Percentiles rank a stretch among this genome's conserved stretches.
These are phyloP conservation scores for Mycena polygramma DNA, from an alignment of 768 basidiomycete genomes.

Conservation along the genomic window DNA sequence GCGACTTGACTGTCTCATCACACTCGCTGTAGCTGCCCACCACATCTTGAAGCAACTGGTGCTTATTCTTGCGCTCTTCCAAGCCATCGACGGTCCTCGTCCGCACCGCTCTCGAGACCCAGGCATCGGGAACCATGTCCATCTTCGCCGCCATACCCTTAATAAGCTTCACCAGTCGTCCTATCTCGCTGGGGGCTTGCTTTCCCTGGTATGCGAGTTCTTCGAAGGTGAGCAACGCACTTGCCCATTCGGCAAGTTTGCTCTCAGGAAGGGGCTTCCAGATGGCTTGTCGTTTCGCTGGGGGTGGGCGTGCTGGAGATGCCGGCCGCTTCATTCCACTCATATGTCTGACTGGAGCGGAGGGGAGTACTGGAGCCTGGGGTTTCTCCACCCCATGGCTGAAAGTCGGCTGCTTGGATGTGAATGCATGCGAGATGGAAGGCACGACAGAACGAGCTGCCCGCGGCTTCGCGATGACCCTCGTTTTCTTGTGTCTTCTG, in stretches of 20 bases:
- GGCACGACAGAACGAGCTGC: not conserved
- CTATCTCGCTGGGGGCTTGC: constrained; percentile 4
- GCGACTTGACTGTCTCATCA: not conserved
- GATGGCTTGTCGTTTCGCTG: constrained; percentile 11
- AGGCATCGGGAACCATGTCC: constrained; percentile 2
- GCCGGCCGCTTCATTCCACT: too few species aligned
- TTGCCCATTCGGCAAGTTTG: not conserved
- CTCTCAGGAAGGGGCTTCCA: not conserved
- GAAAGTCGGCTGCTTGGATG: not conserved
- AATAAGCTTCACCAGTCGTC: not conserved
- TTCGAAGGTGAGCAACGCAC: constrained; percentile 6
- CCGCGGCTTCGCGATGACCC: not conserved
- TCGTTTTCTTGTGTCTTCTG: not conserved
- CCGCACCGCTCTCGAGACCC: constrained; percentile 8
- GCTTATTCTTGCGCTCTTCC: constrained; percentile 19
- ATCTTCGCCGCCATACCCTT: not conserved
- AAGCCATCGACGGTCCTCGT: not conserved
- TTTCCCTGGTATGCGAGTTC: constrained; percentile 8
- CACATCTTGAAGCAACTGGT: constrained; percentile 13
- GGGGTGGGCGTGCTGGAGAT: not conserved
- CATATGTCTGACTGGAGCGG: not conserved
- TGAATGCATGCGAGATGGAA: not conserved
- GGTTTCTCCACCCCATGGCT: constrained; percentile 10
- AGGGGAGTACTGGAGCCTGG: not conserved
- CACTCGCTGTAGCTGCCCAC: not conserved